Evolutionary conservation across 352 stramenopile species (phyloP).

Genomic region (Blastocystis sp.): DNA sequence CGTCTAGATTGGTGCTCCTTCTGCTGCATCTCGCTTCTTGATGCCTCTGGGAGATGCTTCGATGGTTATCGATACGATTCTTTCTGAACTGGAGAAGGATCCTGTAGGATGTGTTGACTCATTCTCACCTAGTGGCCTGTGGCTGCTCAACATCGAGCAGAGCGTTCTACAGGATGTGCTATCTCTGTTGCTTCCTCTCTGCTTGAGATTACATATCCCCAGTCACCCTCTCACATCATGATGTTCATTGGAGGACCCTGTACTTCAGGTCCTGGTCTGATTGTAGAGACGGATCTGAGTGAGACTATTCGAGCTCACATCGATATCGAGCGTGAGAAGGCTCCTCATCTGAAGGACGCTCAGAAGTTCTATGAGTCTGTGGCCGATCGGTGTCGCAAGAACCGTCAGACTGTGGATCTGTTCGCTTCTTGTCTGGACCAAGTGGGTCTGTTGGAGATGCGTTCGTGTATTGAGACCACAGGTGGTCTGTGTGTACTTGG

Average conservation of each 20-base stretch:
- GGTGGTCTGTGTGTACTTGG: slow-evolving; percentile 85
- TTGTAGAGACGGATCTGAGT: slow-evolving; percentile 86
- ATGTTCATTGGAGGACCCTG: slow-evolving; percentile 92
- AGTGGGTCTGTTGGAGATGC: slow-evolving; percentile 96
- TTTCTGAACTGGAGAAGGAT: slow-evolving; percentile 92
- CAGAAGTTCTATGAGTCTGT: slow-evolving; percentile 88
- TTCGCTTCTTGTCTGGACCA: slow-evolving; percentile 96
- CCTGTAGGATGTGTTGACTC: slow-evolving; percentile 66
- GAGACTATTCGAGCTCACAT: slow-evolving; percentile 85
- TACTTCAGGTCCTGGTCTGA: slow-evolving; percentile 86
- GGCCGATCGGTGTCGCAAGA: slow-evolving; percentile 79
- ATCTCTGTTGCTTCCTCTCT: slow-evolving; percentile 88
- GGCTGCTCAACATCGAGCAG: slow-evolving; percentile 83
- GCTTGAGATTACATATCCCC: slow-evolving; percentile 85
- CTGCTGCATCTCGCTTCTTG: slow-evolving; percentile 78
- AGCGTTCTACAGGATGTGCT: slow-evolving; percentile 89
- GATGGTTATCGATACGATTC: slow-evolving; percentile 90
- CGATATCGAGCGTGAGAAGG: slow-evolving; percentile 72
- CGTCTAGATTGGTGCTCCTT: slow-evolving; percentile 45
- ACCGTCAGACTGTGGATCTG: slow-evolving; percentile 91
- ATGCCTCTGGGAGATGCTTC: slow-evolving; percentile 88
- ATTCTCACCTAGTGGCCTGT: slow-evolving; percentile 79
- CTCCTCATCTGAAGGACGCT: slow-evolving; percentile 85
- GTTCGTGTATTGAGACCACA: slow-evolving; percentile 89
- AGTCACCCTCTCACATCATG: slow-evolving; percentile 89